Conservation (phyloP, 305 asterid genomes). For the Solanum hybrid region DNA sequence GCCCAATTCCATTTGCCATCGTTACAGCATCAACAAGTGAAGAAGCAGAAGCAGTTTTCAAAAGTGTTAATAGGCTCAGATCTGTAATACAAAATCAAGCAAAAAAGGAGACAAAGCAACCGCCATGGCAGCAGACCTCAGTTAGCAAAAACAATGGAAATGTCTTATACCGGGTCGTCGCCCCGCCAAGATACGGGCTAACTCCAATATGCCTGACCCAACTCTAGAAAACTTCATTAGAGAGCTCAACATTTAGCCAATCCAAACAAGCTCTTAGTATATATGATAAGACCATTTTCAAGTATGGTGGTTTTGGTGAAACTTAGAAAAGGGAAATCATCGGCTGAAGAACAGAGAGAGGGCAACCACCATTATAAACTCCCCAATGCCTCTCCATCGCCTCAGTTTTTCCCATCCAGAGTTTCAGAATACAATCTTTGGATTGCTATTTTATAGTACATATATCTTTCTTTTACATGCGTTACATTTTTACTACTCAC, state of each 20-base stretch:
- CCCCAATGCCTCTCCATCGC: neutral
- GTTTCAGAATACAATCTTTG: neutral
- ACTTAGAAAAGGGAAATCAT: neutral
- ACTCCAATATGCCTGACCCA: neutral
- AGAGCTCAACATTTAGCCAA: neutral
- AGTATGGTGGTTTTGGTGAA: neutral
- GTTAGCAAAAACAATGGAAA: neutral
- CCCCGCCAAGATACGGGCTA: neutral
- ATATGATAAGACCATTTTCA: neutral
- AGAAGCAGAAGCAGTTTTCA: neutral
- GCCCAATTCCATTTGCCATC: neutral
- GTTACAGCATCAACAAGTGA: neutral
- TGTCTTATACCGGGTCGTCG: neutral
- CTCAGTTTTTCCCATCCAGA: neutral
- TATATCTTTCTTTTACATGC: too few relatives aligned
- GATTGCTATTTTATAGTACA: neutral
- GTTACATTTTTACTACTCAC: neutral
- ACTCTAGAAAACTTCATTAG: neutral
- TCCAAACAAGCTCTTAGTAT: neutral
- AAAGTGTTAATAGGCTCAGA: neutral
- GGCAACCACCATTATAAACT: neutral
- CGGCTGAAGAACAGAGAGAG: neutral
- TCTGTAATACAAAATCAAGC: neutral
- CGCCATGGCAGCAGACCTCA: neutral
- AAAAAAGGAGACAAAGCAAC: neutral